Evolutionary conservation across 305 asterid genomes (phyloP).

Genomic region (Solanum hybrid): DNA sequence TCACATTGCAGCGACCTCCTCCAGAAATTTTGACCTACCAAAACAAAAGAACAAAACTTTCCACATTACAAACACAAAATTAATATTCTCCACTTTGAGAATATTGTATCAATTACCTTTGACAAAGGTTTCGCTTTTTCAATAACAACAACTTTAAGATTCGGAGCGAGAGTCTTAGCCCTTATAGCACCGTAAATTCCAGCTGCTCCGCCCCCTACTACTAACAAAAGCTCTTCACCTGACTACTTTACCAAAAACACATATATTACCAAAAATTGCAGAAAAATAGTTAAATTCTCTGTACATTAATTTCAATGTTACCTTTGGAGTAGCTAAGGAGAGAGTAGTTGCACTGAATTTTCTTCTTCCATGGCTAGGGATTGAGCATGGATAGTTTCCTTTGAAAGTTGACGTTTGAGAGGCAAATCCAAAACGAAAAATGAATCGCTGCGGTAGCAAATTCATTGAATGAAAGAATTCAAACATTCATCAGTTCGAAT

Average conservation of each 20-base stretch:
- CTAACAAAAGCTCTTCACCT: constrained; percentile 57
- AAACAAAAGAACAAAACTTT: constrained; percentile 6
- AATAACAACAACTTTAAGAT: constrained; percentile 60
- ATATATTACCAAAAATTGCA: not conserved
- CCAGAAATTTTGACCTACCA: constrained; percentile 89
- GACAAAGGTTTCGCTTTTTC: constrained; percentile 82
- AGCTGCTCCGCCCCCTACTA: constrained; percentile 95
- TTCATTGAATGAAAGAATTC: constrained; percentile 12
- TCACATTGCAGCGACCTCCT: constrained; percentile 94
- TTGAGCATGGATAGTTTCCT: constrained; percentile 15
- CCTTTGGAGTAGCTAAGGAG: constrained; percentile 40
- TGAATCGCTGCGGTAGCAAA: constrained; percentile 35
- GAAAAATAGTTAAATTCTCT: not conserved
- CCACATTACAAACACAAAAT: not conserved
- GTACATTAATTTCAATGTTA: not conserved
- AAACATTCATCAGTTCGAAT: not conserved
- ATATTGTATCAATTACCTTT: constrained; percentile 31
- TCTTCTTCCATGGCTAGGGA: constrained; percentile 23
- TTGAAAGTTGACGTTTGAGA: constrained; percentile 17
- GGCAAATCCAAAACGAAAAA: constrained; percentile 17
- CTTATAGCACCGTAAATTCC: constrained; percentile 88
- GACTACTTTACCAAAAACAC: constrained; percentile 23
- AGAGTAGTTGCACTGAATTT: constrained; percentile 26
- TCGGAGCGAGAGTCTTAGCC: constrained; percentile 80
- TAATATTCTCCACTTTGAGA: not conserved